phyloP scores from a whole-genome alignment of 345 rosid species.

The Turnera subulata region DNA sequence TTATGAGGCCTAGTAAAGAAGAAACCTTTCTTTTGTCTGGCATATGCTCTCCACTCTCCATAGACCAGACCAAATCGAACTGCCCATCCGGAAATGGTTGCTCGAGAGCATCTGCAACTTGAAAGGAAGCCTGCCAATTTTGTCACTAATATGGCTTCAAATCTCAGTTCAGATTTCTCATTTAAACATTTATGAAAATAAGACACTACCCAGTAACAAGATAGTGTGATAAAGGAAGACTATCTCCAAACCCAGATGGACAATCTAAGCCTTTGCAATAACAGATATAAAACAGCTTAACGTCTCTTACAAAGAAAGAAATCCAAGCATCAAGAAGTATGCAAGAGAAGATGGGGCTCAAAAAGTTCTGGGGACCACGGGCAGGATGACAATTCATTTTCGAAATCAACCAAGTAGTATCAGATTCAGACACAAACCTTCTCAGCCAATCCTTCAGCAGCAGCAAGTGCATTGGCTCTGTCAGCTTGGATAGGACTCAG shows the following conservation, averaged over 20 bases:
- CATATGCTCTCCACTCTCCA: slow-evolving; percentile 99
- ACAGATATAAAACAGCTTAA: too few relatives aligned
- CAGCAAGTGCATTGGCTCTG: slow-evolving; percentile 72
- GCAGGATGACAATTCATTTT: too few relatives aligned
- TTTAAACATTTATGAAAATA: too few relatives aligned
- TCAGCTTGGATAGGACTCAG: slow-evolving; percentile 81
- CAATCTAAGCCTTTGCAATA: too few relatives aligned
- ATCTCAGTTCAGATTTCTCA: background rate
- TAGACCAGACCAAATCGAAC: slow-evolving; percentile 90
- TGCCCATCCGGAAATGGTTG: slow-evolving; percentile 82
- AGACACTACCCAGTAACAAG: too few relatives aligned
- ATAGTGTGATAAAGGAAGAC: too few relatives aligned
- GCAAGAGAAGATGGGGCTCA: too few relatives aligned
- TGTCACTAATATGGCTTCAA: background rate
- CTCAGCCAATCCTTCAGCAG: slow-evolving; percentile 55
- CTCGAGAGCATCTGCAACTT: slow-evolving; percentile 83
- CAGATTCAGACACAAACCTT: slow-evolving; percentile 27
- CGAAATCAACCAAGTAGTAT: too few relatives aligned
- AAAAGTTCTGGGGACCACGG: too few relatives aligned
- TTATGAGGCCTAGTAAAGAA: background rate
- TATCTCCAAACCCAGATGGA: too few relatives aligned
- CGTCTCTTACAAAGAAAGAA: too few relatives aligned
- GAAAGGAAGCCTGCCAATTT: slow-evolving; percentile 54
- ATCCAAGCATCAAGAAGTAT: too few relatives aligned
- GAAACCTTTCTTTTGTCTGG: slow-evolving; percentile 74